These are phyloP conservation scores for Stemphylium beticola DNA, from an alignment of 2,329 filamentous ascomycete genomes.

Conservation along the genomic window DNA sequence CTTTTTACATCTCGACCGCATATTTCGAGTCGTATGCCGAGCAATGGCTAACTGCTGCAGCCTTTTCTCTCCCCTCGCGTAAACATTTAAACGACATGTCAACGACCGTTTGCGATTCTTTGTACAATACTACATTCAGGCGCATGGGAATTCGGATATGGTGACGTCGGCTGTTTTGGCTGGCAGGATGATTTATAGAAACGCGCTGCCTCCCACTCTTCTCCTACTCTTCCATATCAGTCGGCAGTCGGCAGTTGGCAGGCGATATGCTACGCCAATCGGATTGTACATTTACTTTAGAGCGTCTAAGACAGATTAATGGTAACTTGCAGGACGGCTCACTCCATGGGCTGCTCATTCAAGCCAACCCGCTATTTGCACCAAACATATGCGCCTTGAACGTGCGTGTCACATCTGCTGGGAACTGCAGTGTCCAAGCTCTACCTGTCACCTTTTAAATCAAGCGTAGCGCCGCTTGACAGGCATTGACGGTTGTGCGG, in stretches of 20 bases:
- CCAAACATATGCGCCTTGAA: constrained; percentile 17
- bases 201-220: constrained; percentile 5
- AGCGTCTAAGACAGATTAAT: constrained; percentile 17
- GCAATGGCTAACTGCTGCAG: constrained; percentile 33
- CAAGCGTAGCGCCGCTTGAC: constrained; percentile 10
- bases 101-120: constrained; percentile 23
- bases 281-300: constrained; percentile 27
- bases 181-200: constrained; percentile 7
- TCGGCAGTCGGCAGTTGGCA: constrained; percentile 22
- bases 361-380: constrained; percentile 4
- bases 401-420: constrained; percentile 24
- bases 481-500: constrained; percentile 16
- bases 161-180: constrained; percentile 16
- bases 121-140: constrained; percentile 43
- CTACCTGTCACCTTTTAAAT: background rate
- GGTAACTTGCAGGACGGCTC: constrained; percentile 14
- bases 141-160: constrained; percentile 30
- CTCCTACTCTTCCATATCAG: constrained; percentile 27
- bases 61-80: constrained; percentile 50
- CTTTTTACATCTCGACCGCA: background rate
- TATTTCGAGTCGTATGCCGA: background rate
- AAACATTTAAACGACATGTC: constrained; percentile 19
- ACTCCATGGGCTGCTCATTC: constrained; percentile 17
- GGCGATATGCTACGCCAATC: constrained; percentile 16
- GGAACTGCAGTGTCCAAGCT: constrained; percentile 8